phyloP scores from a whole-genome alignment of 257 asterid genomes.

The Solanum chiquidenum region DNA sequence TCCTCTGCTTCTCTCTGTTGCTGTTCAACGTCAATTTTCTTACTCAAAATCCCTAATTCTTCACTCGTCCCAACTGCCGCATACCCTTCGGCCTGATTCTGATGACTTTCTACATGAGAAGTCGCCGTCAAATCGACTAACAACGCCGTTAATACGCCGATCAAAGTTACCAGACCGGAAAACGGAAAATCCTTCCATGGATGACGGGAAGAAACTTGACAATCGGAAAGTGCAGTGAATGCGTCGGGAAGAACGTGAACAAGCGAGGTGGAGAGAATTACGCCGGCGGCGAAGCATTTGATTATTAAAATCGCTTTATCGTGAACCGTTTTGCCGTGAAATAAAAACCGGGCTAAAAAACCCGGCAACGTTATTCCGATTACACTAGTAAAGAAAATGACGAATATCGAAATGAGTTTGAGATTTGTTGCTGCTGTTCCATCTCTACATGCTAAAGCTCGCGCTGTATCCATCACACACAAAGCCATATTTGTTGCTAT shows the following conservation, averaged over 20 bases:
- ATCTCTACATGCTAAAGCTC: slow-evolving; percentile 18
- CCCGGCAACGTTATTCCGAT: slow-evolving; percentile 18
- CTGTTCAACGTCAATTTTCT: not conserved
- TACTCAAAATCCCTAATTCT: not conserved
- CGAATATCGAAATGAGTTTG: slow-evolving; percentile 14
- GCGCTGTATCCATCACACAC: slow-evolving; percentile 18
- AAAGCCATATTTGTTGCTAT: not conserved
- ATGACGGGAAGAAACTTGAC: slow-evolving; percentile 23
- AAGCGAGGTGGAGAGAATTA: slow-evolving; percentile 27
- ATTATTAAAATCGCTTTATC: slow-evolving; percentile 25
- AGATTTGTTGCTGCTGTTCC: slow-evolving; percentile 16
- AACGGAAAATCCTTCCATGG: slow-evolving; percentile 36
- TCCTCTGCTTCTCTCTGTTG: slow-evolving; percentile 9
- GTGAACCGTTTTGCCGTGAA: slow-evolving; percentile 26
- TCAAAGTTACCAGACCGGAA: slow-evolving; percentile 22
- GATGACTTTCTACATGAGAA: slow-evolving; percentile 20
- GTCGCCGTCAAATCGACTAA: slow-evolving; percentile 30
- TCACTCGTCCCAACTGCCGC: slow-evolving; percentile 5
- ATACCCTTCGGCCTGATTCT: not conserved
- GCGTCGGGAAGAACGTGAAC: slow-evolving; percentile 38
- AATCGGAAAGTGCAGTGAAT: slow-evolving; percentile 25
- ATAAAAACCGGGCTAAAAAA: slow-evolving; percentile 13
- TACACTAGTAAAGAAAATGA: slow-evolving; percentile 24
- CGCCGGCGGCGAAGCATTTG: slow-evolving; percentile 34
- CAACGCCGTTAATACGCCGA: slow-evolving; percentile 25